These are phyloP conservation scores for Ustilago nuda DNA, from an alignment of 1,284 basidiomycete species.

Conservation along the genomic window DNA sequence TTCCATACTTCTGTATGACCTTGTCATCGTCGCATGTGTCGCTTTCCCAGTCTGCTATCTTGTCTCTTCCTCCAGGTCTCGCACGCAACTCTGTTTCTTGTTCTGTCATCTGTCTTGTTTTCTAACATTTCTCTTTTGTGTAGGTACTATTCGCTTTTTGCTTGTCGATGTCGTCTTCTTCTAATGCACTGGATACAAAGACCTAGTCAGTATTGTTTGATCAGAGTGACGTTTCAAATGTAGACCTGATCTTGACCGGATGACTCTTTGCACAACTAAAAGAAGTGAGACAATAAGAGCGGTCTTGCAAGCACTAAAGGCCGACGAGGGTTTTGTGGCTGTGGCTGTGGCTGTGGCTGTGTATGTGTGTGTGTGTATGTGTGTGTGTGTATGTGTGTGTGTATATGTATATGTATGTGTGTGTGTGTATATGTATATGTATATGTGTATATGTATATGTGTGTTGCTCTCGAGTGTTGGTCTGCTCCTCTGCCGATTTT, in stretches of 20 bases:
- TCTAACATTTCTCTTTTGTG: not conserved
- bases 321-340: too few species aligned
- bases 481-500: not conserved
- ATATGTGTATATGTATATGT: not conserved
- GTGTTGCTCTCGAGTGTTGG: conserved; percentile 18
- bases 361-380: too few species aligned
- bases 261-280: too few species aligned
- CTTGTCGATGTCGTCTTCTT: not conserved
- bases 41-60: not conserved
- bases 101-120: not conserved
- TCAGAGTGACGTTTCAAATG: too few species aligned
- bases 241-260: too few species aligned
- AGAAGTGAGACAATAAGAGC: too few species aligned
- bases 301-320: too few species aligned
- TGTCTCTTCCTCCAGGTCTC: not conserved
- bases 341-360: too few species aligned
- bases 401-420: not conserved
- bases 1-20: not conserved
- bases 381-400: not conserved
- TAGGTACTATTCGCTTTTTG: not conserved
- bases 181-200: too few species aligned
- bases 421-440: not conserved
- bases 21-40: not conserved
- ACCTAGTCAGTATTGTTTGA: too few species aligned
- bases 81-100: not conserved